phyloP scores from a whole-genome alignment of 176 grass and related monocot species.

The Paspalum notatum region DNA sequence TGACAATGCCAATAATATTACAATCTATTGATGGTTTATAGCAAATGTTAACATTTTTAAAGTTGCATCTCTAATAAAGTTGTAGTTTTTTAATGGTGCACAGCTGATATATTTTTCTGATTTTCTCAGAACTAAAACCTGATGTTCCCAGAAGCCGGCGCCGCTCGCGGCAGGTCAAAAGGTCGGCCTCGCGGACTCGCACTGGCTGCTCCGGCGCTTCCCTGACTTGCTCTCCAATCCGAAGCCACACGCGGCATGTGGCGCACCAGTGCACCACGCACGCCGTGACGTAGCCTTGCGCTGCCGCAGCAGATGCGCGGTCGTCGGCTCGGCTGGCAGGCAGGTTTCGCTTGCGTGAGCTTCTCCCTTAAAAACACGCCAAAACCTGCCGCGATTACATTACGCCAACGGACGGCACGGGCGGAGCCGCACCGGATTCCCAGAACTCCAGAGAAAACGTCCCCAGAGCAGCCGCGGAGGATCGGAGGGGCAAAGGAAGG shows the following conservation, averaged over 20 bases:
- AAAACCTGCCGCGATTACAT: background rate
- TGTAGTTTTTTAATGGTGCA: no score
- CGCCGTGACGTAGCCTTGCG: slow-evolving; percentile 15
- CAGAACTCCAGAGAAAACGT: background rate
- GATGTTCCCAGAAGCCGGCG: background rate
- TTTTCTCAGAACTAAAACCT: background rate
- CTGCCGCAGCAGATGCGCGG: background rate
- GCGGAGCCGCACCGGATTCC: background rate
- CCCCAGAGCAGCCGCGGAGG: background rate
- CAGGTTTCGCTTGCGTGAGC: background rate
- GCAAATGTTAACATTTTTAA: no score
- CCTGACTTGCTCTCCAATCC: slow-evolving; percentile 14
- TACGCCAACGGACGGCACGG: background rate
- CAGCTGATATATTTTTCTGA: no score
- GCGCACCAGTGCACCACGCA: slow-evolving; percentile 24
- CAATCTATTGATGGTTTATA: no score
- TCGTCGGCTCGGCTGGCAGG: background rate
- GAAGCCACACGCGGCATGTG: background rate
- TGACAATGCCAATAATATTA: no score
- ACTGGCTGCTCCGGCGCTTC: background rate
- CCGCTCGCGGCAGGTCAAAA: background rate
- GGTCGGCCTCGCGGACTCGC: background rate
- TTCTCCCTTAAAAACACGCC: background rate
- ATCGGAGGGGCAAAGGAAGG: background rate
- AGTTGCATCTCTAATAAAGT: no score